Evolutionary conservation across 257 asterid genomes (phyloP).

Genomic region (Leptodermis oblonga): DNA sequence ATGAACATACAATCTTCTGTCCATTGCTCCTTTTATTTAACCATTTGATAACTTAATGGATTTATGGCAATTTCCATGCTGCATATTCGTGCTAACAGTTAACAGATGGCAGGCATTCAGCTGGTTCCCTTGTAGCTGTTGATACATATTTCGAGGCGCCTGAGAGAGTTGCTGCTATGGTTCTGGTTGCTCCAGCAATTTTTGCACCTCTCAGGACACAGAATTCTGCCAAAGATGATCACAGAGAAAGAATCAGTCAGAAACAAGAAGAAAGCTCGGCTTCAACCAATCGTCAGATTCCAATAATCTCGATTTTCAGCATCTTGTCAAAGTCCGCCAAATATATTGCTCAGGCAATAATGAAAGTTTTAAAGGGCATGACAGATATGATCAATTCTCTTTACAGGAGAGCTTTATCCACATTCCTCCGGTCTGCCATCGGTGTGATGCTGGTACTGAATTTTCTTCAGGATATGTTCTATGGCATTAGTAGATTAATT

Average conservation of each 20-base stretch:
- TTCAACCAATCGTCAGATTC: conserved; percentile 25
- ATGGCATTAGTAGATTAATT: background rate
- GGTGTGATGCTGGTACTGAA: conserved; percentile 66
- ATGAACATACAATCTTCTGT: conserved; percentile 14
- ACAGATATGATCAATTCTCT: conserved; percentile 51
- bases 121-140: conserved; percentile 86
- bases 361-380: conserved; percentile 45
- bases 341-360: conserved; percentile 35
- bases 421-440: conserved; percentile 65
- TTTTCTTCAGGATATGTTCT: conserved; percentile 5
- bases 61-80: background rate
- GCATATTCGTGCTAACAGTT: conserved; percentile 12
- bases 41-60: background rate
- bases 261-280: conserved; percentile 34
- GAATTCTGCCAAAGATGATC: conserved; percentile 26
- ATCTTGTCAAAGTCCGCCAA: conserved; percentile 40
- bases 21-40: conserved; percentile 6
- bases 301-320: conserved; percentile 32
- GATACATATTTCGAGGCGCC: conserved; percentile 93
- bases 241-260: conserved; percentile 34
- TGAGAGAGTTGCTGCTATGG: conserved; percentile 82
- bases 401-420: conserved; percentile 59
- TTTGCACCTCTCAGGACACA: conserved; percentile 50
- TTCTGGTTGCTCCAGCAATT: conserved; percentile 93
- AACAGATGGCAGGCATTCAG: conserved; percentile 78